These are phyloP conservation scores for Trichoderma endophyticum DNA, from an alignment of 2,329 filamentous ascomycete genomes.

Conservation along the genomic window DNA sequence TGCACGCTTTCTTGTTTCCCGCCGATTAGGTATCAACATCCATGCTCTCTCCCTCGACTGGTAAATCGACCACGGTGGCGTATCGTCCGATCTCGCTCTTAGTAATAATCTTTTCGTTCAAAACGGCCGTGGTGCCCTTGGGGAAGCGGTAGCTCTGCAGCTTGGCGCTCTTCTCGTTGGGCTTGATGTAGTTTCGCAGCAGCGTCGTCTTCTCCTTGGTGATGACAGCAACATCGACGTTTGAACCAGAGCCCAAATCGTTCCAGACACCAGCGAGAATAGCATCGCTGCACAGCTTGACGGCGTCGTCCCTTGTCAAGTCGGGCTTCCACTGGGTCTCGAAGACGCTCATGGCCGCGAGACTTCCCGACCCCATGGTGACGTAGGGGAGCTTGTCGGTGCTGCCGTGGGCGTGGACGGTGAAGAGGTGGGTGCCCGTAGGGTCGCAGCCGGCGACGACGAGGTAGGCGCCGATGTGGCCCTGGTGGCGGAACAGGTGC, in stretches of 20 bases:
- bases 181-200: constrained; percentile 87
- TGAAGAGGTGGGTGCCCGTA: constrained; percentile 92
- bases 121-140: constrained; percentile 87
- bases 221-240: constrained; percentile 95
- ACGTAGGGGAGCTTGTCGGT: constrained; percentile 99
- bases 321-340: constrained; percentile 90
- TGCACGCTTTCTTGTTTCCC: not conserved
- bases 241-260: constrained; percentile 93
- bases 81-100: constrained; percentile 94
- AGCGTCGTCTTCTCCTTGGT: constrained; percentile 92
- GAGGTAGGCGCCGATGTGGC: constrained; percentile 95
- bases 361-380: constrained; percentile 94
- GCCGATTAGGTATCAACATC: constrained; percentile 59
- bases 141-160: constrained; percentile 89
- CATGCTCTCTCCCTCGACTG: constrained; percentile 67
- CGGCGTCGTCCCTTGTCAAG: constrained; percentile 74
- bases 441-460: constrained; percentile 96
- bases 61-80: constrained; percentile 84
- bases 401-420: constrained; percentile 95
- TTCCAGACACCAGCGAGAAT: constrained; percentile 98
- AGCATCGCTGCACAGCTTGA: constrained; percentile 78
- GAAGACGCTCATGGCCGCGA: constrained; percentile 97
- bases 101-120: constrained; percentile 94
- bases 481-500: constrained; percentile 97
- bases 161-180: constrained; percentile 88